These are phyloP conservation scores for Podosphaera aphanis DNA, from an alignment of 2,329 filamentous ascomycete species.

Conservation along the genomic window DNA sequence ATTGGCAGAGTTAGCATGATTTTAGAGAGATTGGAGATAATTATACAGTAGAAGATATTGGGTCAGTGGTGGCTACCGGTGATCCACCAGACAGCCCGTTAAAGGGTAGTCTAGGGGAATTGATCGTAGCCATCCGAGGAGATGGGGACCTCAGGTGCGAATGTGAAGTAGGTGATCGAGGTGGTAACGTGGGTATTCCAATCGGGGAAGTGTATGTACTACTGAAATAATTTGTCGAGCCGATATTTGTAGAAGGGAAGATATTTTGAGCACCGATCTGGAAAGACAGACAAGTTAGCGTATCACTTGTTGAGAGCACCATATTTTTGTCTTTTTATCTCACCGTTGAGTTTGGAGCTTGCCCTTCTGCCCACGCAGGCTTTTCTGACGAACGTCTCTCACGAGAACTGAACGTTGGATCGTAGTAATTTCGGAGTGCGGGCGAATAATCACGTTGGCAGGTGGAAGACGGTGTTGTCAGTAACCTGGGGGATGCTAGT, in stretches of 20 bases:
- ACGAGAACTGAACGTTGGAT: conserved; percentile 21
- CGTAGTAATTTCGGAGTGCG: conserved; percentile 20
- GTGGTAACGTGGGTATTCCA: conserved; percentile 20
- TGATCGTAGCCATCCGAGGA: conserved; percentile 17
- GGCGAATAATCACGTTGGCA: conserved; percentile 17
- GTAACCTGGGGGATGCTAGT: conserved; percentile 11
- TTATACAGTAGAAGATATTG: conserved; percentile 3
- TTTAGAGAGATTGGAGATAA: not conserved
- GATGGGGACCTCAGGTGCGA: conserved; percentile 19
- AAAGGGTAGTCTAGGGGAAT: conserved; percentile 25
- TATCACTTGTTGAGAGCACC: not conserved
- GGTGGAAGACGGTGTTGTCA: conserved; percentile 8
- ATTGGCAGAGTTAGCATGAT: not conserved
- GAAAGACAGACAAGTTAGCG: not conserved
- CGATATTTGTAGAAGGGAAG: conserved; percentile 21
- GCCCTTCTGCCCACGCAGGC: conserved; percentile 11
- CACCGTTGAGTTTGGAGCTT: conserved; percentile 14
- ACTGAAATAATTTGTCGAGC: conserved; percentile 27
- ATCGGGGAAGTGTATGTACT: conserved; percentile 26
- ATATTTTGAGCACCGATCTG: conserved; percentile 28
- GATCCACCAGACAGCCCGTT: conserved; percentile 19
- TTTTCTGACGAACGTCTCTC: conserved; percentile 18
- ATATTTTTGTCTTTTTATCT: conserved; percentile 3
- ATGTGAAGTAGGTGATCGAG: conserved; percentile 27
- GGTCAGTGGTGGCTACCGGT: conserved; percentile 8